These are phyloP conservation scores for Diaporthe ilicicola DNA, from an alignment of 2,329 filamentous ascomycete species.

Conservation along the genomic window DNA sequence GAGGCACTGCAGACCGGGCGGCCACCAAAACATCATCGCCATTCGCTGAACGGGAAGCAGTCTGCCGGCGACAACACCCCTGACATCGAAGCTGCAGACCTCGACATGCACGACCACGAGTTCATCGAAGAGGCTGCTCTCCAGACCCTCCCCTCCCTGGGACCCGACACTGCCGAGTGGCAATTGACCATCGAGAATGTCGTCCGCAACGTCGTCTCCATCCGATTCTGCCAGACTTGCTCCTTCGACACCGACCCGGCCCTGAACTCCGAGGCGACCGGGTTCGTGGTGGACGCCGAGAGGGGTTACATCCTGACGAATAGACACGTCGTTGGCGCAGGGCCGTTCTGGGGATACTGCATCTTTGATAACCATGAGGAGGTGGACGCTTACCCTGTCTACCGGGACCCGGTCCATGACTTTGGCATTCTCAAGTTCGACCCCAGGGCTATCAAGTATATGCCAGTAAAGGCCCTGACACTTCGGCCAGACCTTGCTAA, in stretches of 20 bases:
- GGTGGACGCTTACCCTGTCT: constrained; percentile 95
- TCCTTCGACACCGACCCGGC: constrained; percentile 98
- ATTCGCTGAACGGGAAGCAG: constrained; percentile 37
- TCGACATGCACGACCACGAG: constrained; percentile 32
- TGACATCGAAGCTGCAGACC: constrained; percentile 33
- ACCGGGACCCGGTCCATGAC: constrained; percentile 97
- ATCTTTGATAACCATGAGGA: constrained; percentile 99
- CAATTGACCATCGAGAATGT: constrained; percentile 95
- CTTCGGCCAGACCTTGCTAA: constrained; percentile 87
- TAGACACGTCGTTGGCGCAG: constrained; percentile 91
- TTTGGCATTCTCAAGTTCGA: constrained; percentile 98
- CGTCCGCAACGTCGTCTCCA: constrained; percentile 96
- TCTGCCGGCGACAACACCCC: constrained; percentile 37
- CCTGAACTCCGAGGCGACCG: constrained; percentile 93
- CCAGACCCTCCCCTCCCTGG: constrained; percentile 46
- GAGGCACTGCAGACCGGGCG: constrained; percentile 34
- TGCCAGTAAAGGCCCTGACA: constrained; percentile 83
- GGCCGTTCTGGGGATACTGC: constrained; percentile 97
- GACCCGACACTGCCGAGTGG: constrained; percentile 81
- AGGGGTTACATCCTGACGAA: constrained; percentile 89
- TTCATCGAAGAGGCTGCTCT: constrained; percentile 29
- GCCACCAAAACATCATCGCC: constrained; percentile 38
- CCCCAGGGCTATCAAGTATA: constrained; percentile 95
- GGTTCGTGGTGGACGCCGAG: constrained; percentile 96
- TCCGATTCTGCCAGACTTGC: constrained; percentile 97